phyloP scores from a whole-genome alignment of 129 eudicot species.

The Kitagawia praeruptora region DNA sequence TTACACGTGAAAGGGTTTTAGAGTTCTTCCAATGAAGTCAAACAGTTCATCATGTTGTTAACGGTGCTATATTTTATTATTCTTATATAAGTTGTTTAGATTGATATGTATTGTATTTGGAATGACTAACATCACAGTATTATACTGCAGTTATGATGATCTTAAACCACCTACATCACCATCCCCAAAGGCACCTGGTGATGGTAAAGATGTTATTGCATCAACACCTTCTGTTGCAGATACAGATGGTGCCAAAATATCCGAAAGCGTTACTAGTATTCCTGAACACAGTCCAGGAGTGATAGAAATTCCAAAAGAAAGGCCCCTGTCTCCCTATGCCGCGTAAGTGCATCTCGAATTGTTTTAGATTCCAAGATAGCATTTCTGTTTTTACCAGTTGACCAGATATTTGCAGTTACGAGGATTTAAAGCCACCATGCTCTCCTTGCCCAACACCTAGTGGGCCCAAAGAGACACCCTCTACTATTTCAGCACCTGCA shows the following conservation, averaged over 20 bases:
- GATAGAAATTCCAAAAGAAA: constrained; percentile 14
- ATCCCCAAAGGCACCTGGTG: constrained; percentile 44
- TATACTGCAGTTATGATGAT: constrained; percentile 52
- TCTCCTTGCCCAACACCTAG: constrained; percentile 46
- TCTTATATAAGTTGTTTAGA: not conserved
- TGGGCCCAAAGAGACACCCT: constrained; percentile 17
- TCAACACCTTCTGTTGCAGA: constrained; percentile 16
- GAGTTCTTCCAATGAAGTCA: not conserved
- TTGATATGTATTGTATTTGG: not conserved
- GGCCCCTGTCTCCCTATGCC: constrained; percentile 51
- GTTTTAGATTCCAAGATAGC: not conserved
- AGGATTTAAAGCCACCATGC: constrained; percentile 46
- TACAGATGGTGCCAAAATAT: constrained; percentile 21
- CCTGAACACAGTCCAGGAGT: constrained; percentile 26
- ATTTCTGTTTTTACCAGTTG: not conserved
- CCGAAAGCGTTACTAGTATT: constrained; percentile 12
- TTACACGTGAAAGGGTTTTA: not conserved
- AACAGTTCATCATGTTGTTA: not conserved
- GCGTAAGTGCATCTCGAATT: constrained; percentile 28
- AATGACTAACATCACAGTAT: not conserved
- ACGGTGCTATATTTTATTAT: not conserved
- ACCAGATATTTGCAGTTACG: constrained; percentile 27
- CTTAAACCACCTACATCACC: constrained; percentile 82
- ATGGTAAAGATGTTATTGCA: constrained; percentile 26
- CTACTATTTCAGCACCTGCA: constrained; percentile 11